Conservation (phyloP, 805 yeast species). For the Pichia exigua region DNA sequence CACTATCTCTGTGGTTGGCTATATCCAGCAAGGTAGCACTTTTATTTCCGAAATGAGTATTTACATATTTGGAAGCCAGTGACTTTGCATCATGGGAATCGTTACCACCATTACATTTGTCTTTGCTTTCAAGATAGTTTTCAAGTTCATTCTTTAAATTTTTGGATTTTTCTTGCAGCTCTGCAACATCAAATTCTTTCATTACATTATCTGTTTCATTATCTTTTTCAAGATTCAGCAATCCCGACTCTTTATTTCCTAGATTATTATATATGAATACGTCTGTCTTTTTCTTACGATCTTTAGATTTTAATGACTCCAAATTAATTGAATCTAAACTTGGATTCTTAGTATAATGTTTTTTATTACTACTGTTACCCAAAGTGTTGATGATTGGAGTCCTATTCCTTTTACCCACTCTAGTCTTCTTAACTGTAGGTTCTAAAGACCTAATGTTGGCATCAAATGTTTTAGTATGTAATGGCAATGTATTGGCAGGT, state of each 20-base stretch:
- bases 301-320: neutral
- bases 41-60: too few species aligned
- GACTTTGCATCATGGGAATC: too few species aligned
- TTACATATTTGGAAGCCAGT: too few species aligned
- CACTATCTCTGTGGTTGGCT: neutral
- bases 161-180: neutral
- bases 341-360: too few species aligned
- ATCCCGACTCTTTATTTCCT: neutral
- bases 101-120: too few species aligned
- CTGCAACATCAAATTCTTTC: conserved; percentile 6
- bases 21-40: neutral
- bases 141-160: neutral
- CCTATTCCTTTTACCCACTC: neutral
- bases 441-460: neutral
- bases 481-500: neutral
- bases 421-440: neutral
- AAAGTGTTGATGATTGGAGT: neutral
- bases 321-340: neutral
- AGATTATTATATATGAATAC: neutral
- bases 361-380: neutral
- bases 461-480: neutral
- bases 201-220: neutral
- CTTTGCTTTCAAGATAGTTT: neutral
- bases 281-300: neutral
- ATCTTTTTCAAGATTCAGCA: neutral